Evolutionary conservation across 768 basidiomycete genomes (phyloP), one percentile per base, ranked within the genome.

Genomic region (Hericium rajendrae): DNA sequence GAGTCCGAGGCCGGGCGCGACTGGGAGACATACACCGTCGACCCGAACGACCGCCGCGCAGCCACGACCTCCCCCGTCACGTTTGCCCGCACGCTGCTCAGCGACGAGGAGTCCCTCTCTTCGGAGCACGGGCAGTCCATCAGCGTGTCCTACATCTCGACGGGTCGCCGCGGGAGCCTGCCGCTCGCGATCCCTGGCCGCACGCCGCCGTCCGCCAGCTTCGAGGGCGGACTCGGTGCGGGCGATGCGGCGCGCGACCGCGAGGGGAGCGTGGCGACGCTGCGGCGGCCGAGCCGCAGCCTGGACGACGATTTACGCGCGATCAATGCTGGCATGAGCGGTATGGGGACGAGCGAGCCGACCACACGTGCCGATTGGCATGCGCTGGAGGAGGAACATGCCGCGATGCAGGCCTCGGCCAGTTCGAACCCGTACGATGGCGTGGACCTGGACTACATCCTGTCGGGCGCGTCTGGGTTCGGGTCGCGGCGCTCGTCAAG

Each of bases 271-370:
- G 28, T 56, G n/a, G 48, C 48, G 13, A 56, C 55, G 32, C 48
- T 56, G 16, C 55, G 55, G 5, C 55, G 55, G 32, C 55, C 43
- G 28, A 56, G 55, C 48, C 55, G 55, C 46, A 56, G 55, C 48
- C 24, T 56, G 26, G 55, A 56, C 46, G 55, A 56, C 48, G 46
- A 56, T 13, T 20, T 56, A 6, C 55, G 55, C 24, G 16, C 55
- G 10, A 18, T 38, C 5, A 49, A 38, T 18, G 28, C 48, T 11
- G 55, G 6, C 12, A 8, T 38, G 32, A 28, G 32, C 15, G 46
- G 32, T n/a, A 9, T 20, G n/a, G 48, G 32, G 26, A 13, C 32
- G 24, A 50, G 46, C 48, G 48, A 50, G 15, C 55, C 48, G 32
- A 48, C 18, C 16, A 48, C 32, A 37, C 55, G 55, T 26, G 55